These are phyloP conservation scores for Calonectria crousiana DNA, from an alignment of 2,329 filamentous ascomycete genomes.

Conservation along the genomic window DNA sequence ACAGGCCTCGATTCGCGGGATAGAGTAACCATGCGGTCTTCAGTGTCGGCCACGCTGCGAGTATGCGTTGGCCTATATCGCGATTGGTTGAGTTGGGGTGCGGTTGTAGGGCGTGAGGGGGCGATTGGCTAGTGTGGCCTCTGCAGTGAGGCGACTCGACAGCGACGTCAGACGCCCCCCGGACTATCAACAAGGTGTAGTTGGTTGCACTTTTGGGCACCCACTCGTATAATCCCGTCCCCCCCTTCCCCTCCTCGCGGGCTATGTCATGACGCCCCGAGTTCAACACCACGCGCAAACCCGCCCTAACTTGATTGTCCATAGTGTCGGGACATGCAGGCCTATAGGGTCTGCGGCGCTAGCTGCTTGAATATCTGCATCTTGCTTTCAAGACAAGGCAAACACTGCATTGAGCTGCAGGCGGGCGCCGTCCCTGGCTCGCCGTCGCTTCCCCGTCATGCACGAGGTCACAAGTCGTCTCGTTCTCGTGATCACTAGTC, in stretches of 20 bases:
- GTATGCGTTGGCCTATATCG: conserved; percentile 25
- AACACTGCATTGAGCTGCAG: conserved; percentile 14
- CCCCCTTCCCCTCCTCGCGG: no score
- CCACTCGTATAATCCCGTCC: conserved; percentile 2
- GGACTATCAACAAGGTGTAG: background rate
- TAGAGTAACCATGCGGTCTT: background rate
- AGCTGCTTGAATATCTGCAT: background rate
- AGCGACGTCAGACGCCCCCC: conserved; percentile 9
- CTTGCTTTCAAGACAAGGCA: background rate
- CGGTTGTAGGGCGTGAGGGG: conserved; percentile 9
- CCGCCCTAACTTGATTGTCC: background rate
- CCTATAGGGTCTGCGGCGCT: background rate
- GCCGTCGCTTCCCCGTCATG: conserved; percentile 7
- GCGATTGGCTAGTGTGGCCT: conserved; percentile 10
- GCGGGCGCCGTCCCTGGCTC: background rate
- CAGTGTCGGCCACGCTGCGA: conserved; percentile 13
- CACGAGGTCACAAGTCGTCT: conserved; percentile 11
- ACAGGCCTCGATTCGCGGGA: conserved; percentile 10
- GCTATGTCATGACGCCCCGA: background rate
- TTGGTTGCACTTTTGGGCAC: conserved; percentile 13
- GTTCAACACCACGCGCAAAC: background rate
- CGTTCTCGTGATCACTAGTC: conserved; percentile 7
- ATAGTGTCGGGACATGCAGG: conserved; percentile 5
- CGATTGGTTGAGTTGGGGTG: conserved; percentile 5
- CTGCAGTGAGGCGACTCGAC: conserved; percentile 7